Evolutionary conservation across 768 basidiomycete genomes (phyloP), one percentile per base, ranked within the genome.

Genomic region (Amanita pallidorosea): DNA sequence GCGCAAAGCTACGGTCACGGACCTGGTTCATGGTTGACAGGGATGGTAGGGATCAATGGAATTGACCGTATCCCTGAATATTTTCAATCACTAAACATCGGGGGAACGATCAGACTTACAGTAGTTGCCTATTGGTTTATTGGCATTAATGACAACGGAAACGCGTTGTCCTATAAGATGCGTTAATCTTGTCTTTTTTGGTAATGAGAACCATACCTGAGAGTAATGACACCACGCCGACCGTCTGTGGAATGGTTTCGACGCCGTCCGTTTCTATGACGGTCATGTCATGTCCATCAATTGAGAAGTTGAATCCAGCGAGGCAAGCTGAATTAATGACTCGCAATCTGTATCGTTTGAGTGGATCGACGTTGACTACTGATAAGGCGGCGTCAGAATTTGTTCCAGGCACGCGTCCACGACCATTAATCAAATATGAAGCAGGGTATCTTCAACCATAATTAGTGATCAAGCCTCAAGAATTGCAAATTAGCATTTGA

Each of bases 261-360:
- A 60, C 63, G 1, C 73, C 70, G 43, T 81, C 79, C 2, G 61
- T 73, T 55, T 81, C 79, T 36, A 81, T 79, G 47, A 81, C 63
- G 4, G 72, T 77, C 66, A 78, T 56, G 4, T 59, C 59, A 51
- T 78, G 76, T 8, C 66, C 63, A 54, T 76, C 72, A 31, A 78
- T 70, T 1, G 69, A 62, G 56, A 78, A 75, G 27, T 59, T 62
- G 58, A 66, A 76, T 40, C 61, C 62, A 17, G 64, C 58, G 47
- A 62, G 64, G 56, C 67, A 70, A 13, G 65, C 64, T 52, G 66
- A 58, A 37, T 61, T 61, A 35, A 71, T 55, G 7, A 71, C 51
- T 11, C 71, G 65, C 55, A 69, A 60, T 25, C 70, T 66, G 47
- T 71, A 72, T 27, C 70, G 61, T 51, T 60, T 62, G 1, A 61